Percentiles rank a stretch among this genome's conserved stretches.
phyloP scores from a whole-genome alignment of 2,329 filamentous ascomycete species.

The Alternaria brassicicola region DNA sequence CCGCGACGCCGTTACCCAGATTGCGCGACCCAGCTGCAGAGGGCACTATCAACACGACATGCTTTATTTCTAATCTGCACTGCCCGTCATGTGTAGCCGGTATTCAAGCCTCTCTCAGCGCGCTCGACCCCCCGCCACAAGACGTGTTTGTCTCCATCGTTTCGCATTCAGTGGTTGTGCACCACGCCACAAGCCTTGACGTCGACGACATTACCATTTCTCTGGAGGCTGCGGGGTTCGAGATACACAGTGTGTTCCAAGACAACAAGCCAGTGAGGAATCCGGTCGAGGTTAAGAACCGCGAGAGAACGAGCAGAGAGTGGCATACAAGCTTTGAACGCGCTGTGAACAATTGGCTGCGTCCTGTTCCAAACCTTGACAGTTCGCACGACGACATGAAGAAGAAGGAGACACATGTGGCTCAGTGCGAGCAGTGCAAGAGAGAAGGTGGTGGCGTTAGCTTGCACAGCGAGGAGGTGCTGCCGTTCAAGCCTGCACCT shows the following conservation, averaged over 20 bases:
- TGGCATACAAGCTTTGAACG: slow-evolving; percentile 47
- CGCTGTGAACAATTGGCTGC: slow-evolving; percentile 40
- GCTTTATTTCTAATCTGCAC: slow-evolving; percentile 76
- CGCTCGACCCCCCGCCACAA: slow-evolving; percentile 55
- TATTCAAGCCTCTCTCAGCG: slow-evolving; percentile 65
- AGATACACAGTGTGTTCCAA: slow-evolving; percentile 59
- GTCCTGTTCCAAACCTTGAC: slow-evolving; percentile 13
- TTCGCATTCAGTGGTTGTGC: slow-evolving; percentile 70
- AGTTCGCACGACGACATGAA: slow-evolving; percentile 31
- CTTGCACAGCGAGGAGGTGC: slow-evolving; percentile 16
- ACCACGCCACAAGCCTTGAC: slow-evolving; percentile 56
- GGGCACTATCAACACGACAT: slow-evolving; percentile 56
- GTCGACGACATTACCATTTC: slow-evolving; percentile 51
- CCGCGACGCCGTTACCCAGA: slow-evolving; percentile 14
- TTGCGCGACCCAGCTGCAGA: slow-evolving; percentile 17
- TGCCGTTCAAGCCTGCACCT: slow-evolving; percentile 22
- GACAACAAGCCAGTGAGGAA: slow-evolving; percentile 25
- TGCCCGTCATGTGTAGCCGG: slow-evolving; percentile 74
- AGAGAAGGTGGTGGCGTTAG: slow-evolving; percentile 35
- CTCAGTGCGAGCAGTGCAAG: slow-evolving; percentile 46
- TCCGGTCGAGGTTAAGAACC: slow-evolving; percentile 22
- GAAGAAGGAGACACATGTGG: slow-evolving; percentile 40
- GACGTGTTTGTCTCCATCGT: slow-evolving; percentile 74
- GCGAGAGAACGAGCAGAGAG: slow-evolving; percentile 24
- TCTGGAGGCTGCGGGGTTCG: slow-evolving; percentile 65